phyloP scores from a whole-genome alignment of 768 basidiomycete genomes.

The Tylopilus plumbeoviolaceoides region DNA sequence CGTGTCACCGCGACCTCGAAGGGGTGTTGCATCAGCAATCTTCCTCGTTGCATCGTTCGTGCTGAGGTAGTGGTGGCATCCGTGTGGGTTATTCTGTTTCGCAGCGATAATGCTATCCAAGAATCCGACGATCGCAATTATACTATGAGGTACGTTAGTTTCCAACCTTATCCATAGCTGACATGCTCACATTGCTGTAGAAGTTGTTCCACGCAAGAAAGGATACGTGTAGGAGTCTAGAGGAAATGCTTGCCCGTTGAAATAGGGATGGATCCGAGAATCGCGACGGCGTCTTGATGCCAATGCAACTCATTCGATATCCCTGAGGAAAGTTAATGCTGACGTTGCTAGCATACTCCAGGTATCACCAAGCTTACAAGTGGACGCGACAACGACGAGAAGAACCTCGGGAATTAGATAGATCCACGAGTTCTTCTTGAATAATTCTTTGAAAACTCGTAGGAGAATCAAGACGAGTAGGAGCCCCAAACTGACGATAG shows the following conservation, averaged over 20 bases:
- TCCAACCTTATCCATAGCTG: not conserved
- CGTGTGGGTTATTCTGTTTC: no score
- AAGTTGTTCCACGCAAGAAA: constrained; percentile 75
- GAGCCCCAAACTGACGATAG: constrained; percentile 69
- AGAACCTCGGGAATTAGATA: no score
- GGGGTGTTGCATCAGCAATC: no score
- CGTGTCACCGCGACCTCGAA: constrained; percentile 31
- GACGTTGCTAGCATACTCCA: no score
- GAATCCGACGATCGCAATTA: constrained; percentile 84
- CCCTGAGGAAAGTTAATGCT: constrained; percentile 38
- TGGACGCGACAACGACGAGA: no score
- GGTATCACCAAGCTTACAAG: no score
- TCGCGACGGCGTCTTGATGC: constrained; percentile 75
- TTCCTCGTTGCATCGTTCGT: no score
- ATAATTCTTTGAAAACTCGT: no score
- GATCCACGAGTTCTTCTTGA: constrained; percentile 58
- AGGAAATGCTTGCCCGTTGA: constrained; percentile 60
- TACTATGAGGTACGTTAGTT: constrained; percentile 33
- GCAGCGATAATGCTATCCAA: constrained; percentile 94
- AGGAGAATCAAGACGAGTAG: constrained; percentile 65
- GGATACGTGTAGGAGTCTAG: constrained; percentile 53
- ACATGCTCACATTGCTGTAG: constrained; percentile 65
- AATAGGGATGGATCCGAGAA: constrained; percentile 76
- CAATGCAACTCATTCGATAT: no score
- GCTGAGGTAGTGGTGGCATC: no score